Percentiles rank a stretch among this genome's conserved stretches.
phyloP scores from a whole-genome alignment of 805 yeast genomes.

The Starmerella geochares region DNA sequence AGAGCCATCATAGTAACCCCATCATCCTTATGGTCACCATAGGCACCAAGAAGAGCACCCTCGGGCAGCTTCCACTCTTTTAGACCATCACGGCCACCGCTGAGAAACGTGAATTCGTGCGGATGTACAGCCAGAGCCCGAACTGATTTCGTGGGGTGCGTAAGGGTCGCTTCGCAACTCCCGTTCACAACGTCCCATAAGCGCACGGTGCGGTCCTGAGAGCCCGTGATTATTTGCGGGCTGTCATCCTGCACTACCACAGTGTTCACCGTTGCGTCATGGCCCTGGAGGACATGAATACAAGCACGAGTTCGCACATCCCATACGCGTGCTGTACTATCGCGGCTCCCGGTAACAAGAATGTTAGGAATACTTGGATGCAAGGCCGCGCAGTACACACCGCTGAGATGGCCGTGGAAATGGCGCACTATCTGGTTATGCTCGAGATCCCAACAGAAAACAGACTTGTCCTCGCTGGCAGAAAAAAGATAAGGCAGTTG shows the following conservation, averaged over 20 bases:
- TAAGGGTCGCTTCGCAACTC: constrained; percentile 55
- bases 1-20: constrained; percentile 37
- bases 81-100: constrained; percentile 72
- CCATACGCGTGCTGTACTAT: constrained; percentile 81
- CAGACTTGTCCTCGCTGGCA: constrained; percentile 86
- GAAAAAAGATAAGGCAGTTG: constrained; percentile 82
- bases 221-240: constrained; percentile 76
- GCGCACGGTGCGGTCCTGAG: constrained; percentile 74
- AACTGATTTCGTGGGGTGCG: constrained; percentile 77
- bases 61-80: constrained; percentile 76
- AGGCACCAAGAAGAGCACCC: constrained; percentile 59
- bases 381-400: constrained; percentile 69
- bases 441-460: constrained; percentile 94
- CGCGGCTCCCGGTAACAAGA: constrained; percentile 80
- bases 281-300: constrained; percentile 72
- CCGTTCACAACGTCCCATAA: constrained; percentile 89
- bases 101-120: constrained; percentile 57
- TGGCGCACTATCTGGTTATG: constrained; percentile 69
- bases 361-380: constrained; percentile 76
- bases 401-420: constrained; percentile 89
- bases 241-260: constrained; percentile 60
- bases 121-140: constrained; percentile 65
- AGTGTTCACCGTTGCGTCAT: constrained; percentile 60
- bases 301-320: constrained; percentile 74
- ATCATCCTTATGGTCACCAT: constrained; percentile 34